A percentile compares a stretch with the other conserved stretches of the same genome.
These are phyloP conservation scores for Thalassiosira pacifica DNA, from an alignment of 352 stramenopile genomes.

Conservation along the genomic window DNA sequence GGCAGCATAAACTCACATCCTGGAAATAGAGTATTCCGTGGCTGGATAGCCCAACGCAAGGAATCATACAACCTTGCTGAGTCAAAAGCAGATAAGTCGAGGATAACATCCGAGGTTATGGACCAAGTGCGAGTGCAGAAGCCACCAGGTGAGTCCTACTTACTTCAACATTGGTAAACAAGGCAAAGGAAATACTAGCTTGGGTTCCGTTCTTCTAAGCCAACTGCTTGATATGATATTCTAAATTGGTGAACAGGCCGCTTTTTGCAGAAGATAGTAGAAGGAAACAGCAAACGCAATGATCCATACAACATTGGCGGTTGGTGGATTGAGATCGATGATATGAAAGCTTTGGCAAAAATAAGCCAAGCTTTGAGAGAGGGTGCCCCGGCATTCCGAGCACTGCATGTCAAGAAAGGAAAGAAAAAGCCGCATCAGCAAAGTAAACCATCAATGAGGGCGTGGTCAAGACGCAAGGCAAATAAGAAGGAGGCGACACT, in stretches of 20 bases:
- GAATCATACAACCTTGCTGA: conserved; percentile 78
- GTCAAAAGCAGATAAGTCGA: conserved; percentile 79
- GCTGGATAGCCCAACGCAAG: conserved; percentile 77
- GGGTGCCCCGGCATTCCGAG: conserved; percentile 78
- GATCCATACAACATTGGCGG: conserved; percentile 21
- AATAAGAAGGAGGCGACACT: conserved; percentile 2
- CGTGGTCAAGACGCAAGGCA: conserved; percentile 15
- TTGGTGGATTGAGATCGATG: conserved; percentile 81
- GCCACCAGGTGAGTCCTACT: no score
- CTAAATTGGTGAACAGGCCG: no score
- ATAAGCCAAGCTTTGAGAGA: conserved; percentile 84
- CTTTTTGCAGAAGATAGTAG: conserved; percentile 73
- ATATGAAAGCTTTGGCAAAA: conserved; percentile 79
- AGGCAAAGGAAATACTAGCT: no score
- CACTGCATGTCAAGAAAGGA: conserved; percentile 34
- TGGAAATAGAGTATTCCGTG: conserved; percentile 80
- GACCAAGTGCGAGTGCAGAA: conserved; percentile 55
- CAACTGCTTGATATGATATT: no score
- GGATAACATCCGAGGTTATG: conserved; percentile 74
- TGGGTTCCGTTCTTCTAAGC: no score
- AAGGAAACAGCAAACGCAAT: conserved; percentile 23
- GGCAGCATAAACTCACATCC: conserved; percentile 82
- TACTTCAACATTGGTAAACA: no score
- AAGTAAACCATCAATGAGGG: not conserved
- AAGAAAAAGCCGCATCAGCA: not conserved